phyloP scores from a whole-genome alignment of 1,284 basidiomycete genomes.

The Cutaneotrichosporon dermatis region DNA sequence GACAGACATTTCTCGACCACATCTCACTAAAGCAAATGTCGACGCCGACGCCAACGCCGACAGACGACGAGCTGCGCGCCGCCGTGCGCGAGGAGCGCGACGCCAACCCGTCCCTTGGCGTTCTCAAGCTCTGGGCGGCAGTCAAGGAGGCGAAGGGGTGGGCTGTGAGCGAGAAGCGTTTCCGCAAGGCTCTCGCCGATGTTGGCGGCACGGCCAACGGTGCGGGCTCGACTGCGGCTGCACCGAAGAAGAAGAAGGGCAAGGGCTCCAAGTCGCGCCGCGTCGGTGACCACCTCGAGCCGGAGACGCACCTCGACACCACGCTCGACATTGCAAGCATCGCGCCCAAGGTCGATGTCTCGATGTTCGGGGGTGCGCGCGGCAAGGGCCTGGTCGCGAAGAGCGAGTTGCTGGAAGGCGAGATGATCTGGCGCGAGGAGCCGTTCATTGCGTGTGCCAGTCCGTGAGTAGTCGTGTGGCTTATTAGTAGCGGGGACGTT shows the following conservation, averaged over 20 bases:
- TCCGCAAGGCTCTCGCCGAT: conserved; percentile 57
- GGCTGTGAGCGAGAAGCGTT: conserved; percentile 74
- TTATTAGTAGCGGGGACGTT: no score
- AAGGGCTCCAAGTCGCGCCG: conserved; percentile 19
- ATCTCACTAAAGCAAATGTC: background rate
- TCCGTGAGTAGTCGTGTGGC: conserved; percentile 31
- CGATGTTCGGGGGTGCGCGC: conserved; percentile 64
- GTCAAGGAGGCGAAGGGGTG: conserved; percentile 61
- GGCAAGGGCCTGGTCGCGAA: conserved; percentile 79
- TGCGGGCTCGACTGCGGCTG: conserved; percentile 3
- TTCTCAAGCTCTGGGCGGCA: conserved; percentile 63
- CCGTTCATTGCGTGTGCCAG: conserved; percentile 48
- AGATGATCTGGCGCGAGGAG: conserved; percentile 73
- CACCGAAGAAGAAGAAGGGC: conserved; percentile 23
- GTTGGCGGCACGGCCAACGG: conserved; percentile 6
- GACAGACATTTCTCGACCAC: background rate
- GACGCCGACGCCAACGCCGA: conserved; percentile 3
- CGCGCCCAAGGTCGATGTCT: conserved; percentile 63
- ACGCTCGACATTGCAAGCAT: conserved; percentile 60
- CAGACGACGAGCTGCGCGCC: conserved; percentile 53
- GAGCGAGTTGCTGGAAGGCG: conserved; percentile 62
- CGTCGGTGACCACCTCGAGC: conserved; percentile 47
- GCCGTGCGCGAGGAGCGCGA: conserved; percentile 52
- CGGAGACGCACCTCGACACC: conserved; percentile 64
- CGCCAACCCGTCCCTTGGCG: conserved; percentile 62